Conservation (phyloP, 768 basidiomycete genomes). For the Dioszegia hungarica region DNA sequence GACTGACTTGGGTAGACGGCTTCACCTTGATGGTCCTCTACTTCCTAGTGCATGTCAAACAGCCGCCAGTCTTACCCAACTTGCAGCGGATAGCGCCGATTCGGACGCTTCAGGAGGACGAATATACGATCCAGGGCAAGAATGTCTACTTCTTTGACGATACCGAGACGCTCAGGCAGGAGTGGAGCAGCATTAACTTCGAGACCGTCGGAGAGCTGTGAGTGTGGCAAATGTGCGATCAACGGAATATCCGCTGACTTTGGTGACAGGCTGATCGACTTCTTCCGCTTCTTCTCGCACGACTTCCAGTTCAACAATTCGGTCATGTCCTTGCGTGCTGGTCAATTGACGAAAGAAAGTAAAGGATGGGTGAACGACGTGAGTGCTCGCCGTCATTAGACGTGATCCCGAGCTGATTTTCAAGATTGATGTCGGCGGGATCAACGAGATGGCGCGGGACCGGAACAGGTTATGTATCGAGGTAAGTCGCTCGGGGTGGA, state of each 20-base stretch:
- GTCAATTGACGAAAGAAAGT: slow-evolving; percentile 77
- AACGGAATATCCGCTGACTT: too few species aligned
- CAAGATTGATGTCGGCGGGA: slow-evolving; percentile 50
- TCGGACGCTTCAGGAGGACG: slow-evolving; percentile 67
- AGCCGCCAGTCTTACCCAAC: slow-evolving; percentile 92
- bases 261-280: slow-evolving; percentile 86
- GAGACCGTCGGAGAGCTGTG: slow-evolving; percentile 91
- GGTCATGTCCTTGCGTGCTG: slow-evolving; percentile 84
- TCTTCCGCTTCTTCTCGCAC: slow-evolving; percentile 92
- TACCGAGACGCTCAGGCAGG: slow-evolving; percentile 79
- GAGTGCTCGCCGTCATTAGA: slow-evolving; percentile 38
- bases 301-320: slow-evolving; percentile 88
- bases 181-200: slow-evolving; percentile 89
- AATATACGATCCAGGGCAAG: slow-evolving; percentile 59
- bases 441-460: slow-evolving; percentile 59
- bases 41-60: slow-evolving; percentile 95
- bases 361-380: slow-evolving; percentile 97
- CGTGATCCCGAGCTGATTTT: slow-evolving; percentile 1
- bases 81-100: slow-evolving; percentile 90
- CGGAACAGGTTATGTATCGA: slow-evolving; percentile 94
- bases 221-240: slow-evolving; percentile 45
- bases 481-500: slow-evolving; percentile 52
- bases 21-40: slow-evolving; percentile 97
- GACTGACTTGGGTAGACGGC: slow-evolving; percentile 55
- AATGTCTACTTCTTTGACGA: slow-evolving; percentile 92